Percentiles rank a stretch among this genome's conserved stretches.
Evolutionary conservation across 495 filamentous ascomycete species (phyloP).

Genomic region (Aspergillus cristatus): DNA sequence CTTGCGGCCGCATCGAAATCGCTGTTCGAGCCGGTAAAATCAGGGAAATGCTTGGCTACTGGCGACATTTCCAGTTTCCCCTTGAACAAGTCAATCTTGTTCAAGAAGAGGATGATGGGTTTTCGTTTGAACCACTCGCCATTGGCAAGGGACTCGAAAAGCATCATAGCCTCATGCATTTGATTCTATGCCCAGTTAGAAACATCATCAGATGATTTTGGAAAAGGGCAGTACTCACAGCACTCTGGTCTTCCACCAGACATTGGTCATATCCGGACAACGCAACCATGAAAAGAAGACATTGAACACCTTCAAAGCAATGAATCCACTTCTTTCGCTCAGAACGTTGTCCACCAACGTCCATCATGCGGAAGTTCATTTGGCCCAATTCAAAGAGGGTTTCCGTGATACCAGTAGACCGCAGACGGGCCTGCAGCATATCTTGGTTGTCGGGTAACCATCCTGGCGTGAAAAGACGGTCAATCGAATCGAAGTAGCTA

Average conservation of each 20-base stretch:
- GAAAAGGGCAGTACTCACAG: constrained; percentile 48
- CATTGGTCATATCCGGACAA: constrained; percentile 97
- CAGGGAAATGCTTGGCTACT: constrained; percentile 86
- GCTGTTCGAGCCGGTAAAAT: constrained; percentile 58
- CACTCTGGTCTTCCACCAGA: constrained; percentile 93
- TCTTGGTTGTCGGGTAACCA: constrained; percentile 97
- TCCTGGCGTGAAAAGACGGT: constrained; percentile 75
- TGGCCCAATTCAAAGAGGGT: constrained; percentile 91
- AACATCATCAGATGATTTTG: background rate
- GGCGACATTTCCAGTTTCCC: constrained; percentile 74
- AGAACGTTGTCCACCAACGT: constrained; percentile 93
- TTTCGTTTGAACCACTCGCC: constrained; percentile 96
- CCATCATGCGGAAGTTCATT: constrained; percentile 97
- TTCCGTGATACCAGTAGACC: constrained; percentile 95
- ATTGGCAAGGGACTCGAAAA: constrained; percentile 96
- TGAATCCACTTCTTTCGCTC: constrained; percentile 99
- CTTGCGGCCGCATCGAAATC: constrained; percentile 57
- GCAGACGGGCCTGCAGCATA: constrained; percentile 80
- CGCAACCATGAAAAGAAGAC: constrained; percentile 87
- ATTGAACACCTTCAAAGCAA: constrained; percentile 95
- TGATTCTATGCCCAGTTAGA: constrained; percentile 58
- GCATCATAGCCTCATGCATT: constrained; percentile 99
- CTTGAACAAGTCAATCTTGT: constrained; percentile 98
- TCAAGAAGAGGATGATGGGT: constrained; percentile 93
- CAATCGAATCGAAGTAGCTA: constrained; percentile 87